Evolutionary conservation across 768 basidiomycete species (phyloP), one percentile per base, ranked within the genome.

Genomic region (Mycena polygramma): DNA sequence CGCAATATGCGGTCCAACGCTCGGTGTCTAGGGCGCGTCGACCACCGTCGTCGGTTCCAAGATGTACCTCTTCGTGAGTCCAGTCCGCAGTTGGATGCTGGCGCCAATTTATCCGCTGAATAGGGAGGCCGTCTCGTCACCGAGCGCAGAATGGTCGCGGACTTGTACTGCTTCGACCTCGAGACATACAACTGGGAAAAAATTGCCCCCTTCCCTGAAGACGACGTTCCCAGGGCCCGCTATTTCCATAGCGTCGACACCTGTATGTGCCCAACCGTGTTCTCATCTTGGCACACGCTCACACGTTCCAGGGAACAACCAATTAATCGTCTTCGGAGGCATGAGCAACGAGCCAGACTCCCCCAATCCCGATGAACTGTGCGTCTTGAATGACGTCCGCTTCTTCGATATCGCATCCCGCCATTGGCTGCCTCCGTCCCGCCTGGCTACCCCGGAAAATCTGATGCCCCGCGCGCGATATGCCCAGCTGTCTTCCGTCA

Each of bases 211-310:
- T 84, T 83, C 62, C 83, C 86, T 2, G 92, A 91, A 65, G 92
- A 94, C 74, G 87, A 91, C 57, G 82, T 91, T 13, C 96, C 97
- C 0, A 86, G 89, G 55, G 88, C 96, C 30, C 90, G 98, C 49
- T 99, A 99, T 79, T 99, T 99, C 78, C 98, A 99, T 81, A 95
- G 93, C 70, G 89, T 94, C 15, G 96, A 98, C 81, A 81, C 91
- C 66, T 97, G 94, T 91, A 78, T 75, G 89, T 82, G 66, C 57
- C 70, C 61, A 15, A 15, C 43, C 13, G 24, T 26, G 22, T 51
- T 39, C 39, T 63, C 14, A 43, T 61, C 36, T 59, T 11, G 60
- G 17, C 74, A 35, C 69, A 67, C 73, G 36, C 73, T 75, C 22
- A 71, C 62, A 10, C 75, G 71, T 59, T 62, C n/a, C 64, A 93